A percentile compares a stretch with the other conserved stretches of the same genome.
These are phyloP conservation scores for Pichia sp. DNA, from an alignment of 1,139 yeast species.

Conservation along the genomic window DNA sequence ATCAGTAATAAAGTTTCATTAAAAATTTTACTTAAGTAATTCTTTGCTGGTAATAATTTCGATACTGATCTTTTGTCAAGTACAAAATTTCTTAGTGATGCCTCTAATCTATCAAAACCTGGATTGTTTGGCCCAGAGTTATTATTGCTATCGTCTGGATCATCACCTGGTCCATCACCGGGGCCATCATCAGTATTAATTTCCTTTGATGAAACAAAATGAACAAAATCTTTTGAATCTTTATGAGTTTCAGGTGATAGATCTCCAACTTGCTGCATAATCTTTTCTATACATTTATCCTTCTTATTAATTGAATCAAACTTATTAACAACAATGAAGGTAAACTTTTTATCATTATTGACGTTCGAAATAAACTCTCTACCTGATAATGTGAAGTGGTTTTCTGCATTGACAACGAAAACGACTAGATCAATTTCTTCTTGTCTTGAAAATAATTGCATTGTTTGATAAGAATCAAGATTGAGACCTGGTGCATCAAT, in stretches of 20 bases:
- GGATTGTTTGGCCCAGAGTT: conserved; percentile 36
- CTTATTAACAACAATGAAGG: conserved; percentile 89
- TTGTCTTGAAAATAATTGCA: conserved; percentile 91
- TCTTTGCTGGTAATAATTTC: conserved; percentile 88
- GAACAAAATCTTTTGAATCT: conserved; percentile 85
- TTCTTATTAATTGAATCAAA: conserved; percentile 82
- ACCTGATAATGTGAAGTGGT: conserved; percentile 90
- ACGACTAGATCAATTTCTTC: conserved; percentile 96
- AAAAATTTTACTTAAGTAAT: conserved; percentile 63
- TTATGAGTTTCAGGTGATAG: conserved; percentile 90
- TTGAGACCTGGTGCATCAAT: conserved; percentile 98
- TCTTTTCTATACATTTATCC: conserved; percentile 66
- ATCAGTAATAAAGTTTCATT: conserved; percentile 60
- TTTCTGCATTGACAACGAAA: conserved; percentile 93
- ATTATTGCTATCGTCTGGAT: conserved; percentile 29
- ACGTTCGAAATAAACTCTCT: conserved; percentile 89
- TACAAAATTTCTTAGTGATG: conserved; percentile 77
- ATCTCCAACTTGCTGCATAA: conserved; percentile 79
- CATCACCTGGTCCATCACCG: conserved; percentile 29
- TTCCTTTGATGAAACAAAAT: conserved; percentile 70
- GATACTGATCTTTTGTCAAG: conserved; percentile 85
- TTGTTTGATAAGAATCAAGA: conserved; percentile 88
- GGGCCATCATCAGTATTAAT: conserved; percentile 31
- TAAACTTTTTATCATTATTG: conserved; percentile 83
- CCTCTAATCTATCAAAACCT: conserved; percentile 79